Evolutionary conservation across 116 monocot genomes (phyloP), one percentile per base, ranked within the genome.

Genomic region (Papilionanthe hybrid): DNA sequence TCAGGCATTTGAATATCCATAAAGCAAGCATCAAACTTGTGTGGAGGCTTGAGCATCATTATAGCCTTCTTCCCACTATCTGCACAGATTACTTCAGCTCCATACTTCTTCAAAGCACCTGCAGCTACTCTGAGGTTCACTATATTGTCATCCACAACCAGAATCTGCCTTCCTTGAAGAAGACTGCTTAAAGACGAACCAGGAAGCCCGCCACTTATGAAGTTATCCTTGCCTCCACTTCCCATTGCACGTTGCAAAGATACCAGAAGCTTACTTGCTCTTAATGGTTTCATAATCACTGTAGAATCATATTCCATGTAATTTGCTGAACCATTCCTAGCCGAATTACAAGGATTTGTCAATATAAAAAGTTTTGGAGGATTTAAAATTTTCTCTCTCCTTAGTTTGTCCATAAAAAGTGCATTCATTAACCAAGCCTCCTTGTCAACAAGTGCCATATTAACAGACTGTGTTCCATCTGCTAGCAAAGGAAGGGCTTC

Each of bases 1-100:
- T 97, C 94, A 37, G 94, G 94, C 97, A 97, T 97, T 82, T 97
- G 97, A 81, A 97, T 97, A 81, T 97, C 97, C 97, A 97, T 97
- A 80, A 97, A 97, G 81, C 97, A 97, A 77, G 97, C 97, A 86
- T 97, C 94, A 79, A 97, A 94, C 44, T 82, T 58, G 78, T 97
- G 94, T 3, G 94, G 94, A 49, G 92, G 97, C 82, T 87, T 89
- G n/a, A 94, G 91, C 89, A 88, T 68, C 30, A 27, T 63, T 25
- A 94, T 92, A 18, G 97, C 97, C 81, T 88, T 91, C 80, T 90
- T 92, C 45, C 97, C 97, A 72, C 90, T 91, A 11, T 91, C 91
- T 2, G 83, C 88, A 75, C 94, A 90, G 19, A 86, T 87, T 43
- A 97, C 94, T 77, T 94, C 91, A 74, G 94, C 97, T 77, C 97